These are phyloP conservation scores for Patellifolia procumbens DNA, from an alignment of 179 eudicot genomes.

Conservation along the genomic window DNA sequence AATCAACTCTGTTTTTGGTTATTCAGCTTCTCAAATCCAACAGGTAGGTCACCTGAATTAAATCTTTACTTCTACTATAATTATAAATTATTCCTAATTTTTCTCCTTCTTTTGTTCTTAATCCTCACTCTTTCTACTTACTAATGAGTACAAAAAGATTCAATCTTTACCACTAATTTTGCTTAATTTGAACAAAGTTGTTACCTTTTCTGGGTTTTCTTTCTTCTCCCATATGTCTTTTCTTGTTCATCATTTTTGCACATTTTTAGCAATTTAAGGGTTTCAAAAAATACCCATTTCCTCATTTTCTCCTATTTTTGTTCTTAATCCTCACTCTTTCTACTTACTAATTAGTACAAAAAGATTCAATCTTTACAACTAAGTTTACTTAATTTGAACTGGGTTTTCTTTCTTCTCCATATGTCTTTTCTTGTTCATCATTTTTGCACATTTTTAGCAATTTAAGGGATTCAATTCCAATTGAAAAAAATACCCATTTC, in stretches of 20 bases:
- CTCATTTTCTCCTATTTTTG: too few relatives aligned
- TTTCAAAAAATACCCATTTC: slow-evolving; percentile 19
- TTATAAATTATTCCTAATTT: not conserved
- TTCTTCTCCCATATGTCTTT: not conserved
- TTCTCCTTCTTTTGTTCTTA: not conserved
- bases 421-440: not conserved
- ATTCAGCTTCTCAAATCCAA: slow-evolving; percentile 19
- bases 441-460: slow-evolving; percentile 7
- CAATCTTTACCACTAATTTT: slow-evolving; percentile 20
- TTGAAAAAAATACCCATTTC: slow-evolving; percentile 25
- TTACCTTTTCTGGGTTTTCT: slow-evolving; percentile 8
- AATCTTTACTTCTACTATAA: not conserved
- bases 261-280: slow-evolving; percentile 11
- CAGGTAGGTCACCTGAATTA: slow-evolving; percentile 30
- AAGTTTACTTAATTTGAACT: not conserved
- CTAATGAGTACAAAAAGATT: slow-evolving; percentile 9
- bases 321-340: too few relatives aligned
- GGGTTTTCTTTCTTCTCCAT: not conserved
- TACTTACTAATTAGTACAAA: not conserved
- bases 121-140: too few relatives aligned
- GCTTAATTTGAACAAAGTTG: not conserved
- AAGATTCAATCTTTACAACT: slow-evolving; percentile 30
- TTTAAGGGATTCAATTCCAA: slow-evolving; percentile 12
- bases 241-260: not conserved
- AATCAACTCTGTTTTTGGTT: slow-evolving; percentile 20